Evolutionary conservation across 2,329 filamentous ascomycete species (phyloP), one percentile per base, ranked within the genome.

Genomic region (Fonsecaea erecta): DNA sequence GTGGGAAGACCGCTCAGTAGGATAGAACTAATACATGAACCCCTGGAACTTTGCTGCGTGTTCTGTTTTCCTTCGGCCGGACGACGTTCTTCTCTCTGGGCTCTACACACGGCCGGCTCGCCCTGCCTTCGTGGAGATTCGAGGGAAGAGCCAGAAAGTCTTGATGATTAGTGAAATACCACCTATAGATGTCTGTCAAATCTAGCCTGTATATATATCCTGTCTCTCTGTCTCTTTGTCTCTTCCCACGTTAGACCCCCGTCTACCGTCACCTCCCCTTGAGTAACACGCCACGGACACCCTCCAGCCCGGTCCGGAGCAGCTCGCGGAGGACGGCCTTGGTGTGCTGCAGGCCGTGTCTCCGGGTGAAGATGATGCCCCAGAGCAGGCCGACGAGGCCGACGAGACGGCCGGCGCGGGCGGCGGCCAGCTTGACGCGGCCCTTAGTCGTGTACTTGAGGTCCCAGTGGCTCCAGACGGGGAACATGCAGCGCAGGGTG

Each of bases 401-500:
- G 12, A 74, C 64, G 1, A 71, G 52, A 24, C 69, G 73, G 8
- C 74, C 12, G 4, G 70, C 35, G 43, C 62, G 62, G 24, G 63
- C 60, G 12, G 73, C 26, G 8, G 72, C 63, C 18, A 72, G 75
- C 65, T 77, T 77, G 11, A 74, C 52, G 0, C 79, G 68, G 0
- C 84, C 84, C 67, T 82, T 83, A 9, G 67, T 69, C 1, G 84
- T 86, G 60, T 83, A 83, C 37, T 75, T 77, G 16, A 83, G 79
- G 18, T 80, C 78, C 84, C 84, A 86, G 66, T 86, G 79, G n/a
- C 69, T 75, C 81, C 82, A 86, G 26, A 76, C 79, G 1, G 83
- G 83, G 67, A 85, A 86, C 66, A 77, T 79, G 74, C 82, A 85
- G 11, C 80, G 74, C 21, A 80, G 73, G 58, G 75, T 79, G 71